Evolutionary conservation across 2,329 filamentous ascomycete genomes (phyloP).

Genomic region (Nemania sp.): DNA sequence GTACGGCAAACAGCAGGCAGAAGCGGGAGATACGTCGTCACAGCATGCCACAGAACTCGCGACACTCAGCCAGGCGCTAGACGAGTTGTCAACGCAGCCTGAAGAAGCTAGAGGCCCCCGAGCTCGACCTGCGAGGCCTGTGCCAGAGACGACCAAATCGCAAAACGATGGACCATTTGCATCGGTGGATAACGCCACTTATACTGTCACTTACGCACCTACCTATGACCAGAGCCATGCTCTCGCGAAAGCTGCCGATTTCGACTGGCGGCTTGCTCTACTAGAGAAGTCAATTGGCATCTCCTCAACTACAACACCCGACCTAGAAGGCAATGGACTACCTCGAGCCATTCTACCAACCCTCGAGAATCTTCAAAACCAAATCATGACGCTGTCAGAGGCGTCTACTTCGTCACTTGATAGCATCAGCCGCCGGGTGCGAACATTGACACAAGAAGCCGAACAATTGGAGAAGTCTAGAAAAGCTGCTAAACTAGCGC

Average conservation of each 20-base stretch:
- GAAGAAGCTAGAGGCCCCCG: conserved; percentile 45
- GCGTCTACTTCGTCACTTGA: conserved; percentile 80
- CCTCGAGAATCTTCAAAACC: conserved; percentile 82
- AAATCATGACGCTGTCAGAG: conserved; percentile 79
- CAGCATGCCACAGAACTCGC: conserved; percentile 68
- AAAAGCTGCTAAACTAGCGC: conserved; percentile 70
- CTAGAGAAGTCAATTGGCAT: conserved; percentile 87
- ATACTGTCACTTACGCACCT: conserved; percentile 73
- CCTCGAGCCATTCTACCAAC: conserved; percentile 82
- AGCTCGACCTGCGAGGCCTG: conserved; percentile 43
- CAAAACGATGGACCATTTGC: conserved; percentile 35
- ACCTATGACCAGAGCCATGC: conserved; percentile 76
- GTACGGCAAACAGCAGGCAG: conserved; percentile 65
- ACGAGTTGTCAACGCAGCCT: conserved; percentile 66
- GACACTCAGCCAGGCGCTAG: conserved; percentile 78
- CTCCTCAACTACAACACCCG: conserved; percentile 74
- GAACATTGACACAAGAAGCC: conserved; percentile 77
- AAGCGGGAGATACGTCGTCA: conserved; percentile 56
- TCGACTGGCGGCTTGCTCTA: conserved; percentile 82
- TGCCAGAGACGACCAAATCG: conserved; percentile 44
- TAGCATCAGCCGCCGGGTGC: conserved; percentile 75
- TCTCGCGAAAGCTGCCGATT: conserved; percentile 84
- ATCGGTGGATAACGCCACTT: conserved; percentile 60
- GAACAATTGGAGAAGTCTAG: conserved; percentile 76
- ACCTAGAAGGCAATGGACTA: conserved; percentile 67